Evolutionary conservation across 352 stramenopile species (phyloP), one percentile per base, ranked within the genome.

Genomic region (Pythium sukuiense): DNA sequence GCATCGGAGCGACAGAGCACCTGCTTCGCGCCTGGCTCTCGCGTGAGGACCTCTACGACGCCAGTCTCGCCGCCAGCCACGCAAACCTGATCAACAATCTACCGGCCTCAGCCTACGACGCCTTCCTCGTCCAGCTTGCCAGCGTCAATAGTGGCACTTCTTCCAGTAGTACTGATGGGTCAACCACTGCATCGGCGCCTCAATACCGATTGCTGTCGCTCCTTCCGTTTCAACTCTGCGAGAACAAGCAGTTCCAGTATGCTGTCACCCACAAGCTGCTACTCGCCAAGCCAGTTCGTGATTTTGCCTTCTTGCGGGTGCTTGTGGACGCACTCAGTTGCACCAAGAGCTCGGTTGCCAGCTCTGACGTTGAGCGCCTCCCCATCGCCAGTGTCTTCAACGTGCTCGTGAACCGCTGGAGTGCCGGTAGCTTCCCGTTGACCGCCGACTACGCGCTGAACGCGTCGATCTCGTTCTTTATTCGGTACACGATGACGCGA

Each of bases 191-290:
- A 6, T 67, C 55, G 14, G 30, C 70, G 5, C 70, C 80, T 24
- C 87, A 88, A 63, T 89, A 90, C 57, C 66, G 59, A 6, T 67
- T 92, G 12, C 59, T 90, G 13, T 73, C 72, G 29, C 59, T 81
- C 11, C 55, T 90, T 18, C 77, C 84, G 2, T 24, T 26, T 0
- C 26, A 61, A 6, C 4, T 92, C 30, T 72, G 54, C 29, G 6
- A 49, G n/a, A 87, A 72, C 58, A 76, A 79, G 39, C 82, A 92
- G 50, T 87, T 92, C 54, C 76, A 87, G 61, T 89, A 81, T 60
- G 73, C 85, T 12, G 59, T 92, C 16, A 66, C 72, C 7, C 80
- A 90, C 63, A 90, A 90, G 45, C 27, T 92, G 26, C 58, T 92
- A 20, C 72, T 90, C 20, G 69, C 68, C 27, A 85, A 78, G 45